Conservation (phyloP, 2,329 filamentous ascomycete genomes). For the Zymoseptoria brevis region DNA sequence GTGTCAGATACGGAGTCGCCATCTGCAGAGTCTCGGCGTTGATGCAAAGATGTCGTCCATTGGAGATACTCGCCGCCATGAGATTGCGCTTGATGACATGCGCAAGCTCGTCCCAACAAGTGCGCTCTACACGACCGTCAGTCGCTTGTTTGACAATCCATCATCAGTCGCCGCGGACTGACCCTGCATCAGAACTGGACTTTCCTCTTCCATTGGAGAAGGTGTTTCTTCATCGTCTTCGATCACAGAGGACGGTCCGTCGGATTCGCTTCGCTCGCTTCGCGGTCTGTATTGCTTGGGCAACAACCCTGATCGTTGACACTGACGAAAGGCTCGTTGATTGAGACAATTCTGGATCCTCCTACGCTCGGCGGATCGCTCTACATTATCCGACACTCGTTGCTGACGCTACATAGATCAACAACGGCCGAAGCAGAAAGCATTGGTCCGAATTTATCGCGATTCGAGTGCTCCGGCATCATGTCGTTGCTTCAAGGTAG, state of each 20-base stretch:
- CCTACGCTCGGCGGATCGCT: conserved; percentile 24
- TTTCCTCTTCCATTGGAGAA: conserved; percentile 2
- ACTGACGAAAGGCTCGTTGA: conserved; percentile 26
- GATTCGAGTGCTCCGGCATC: not conserved
- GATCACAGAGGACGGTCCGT: conserved; percentile 4
- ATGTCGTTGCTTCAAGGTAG: not conserved
- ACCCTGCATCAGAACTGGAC: not conserved
- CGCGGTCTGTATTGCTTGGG: conserved; percentile 19
- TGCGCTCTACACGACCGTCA: conserved; percentile 7
- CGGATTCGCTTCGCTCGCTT: conserved; percentile 9
- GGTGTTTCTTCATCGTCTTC: conserved; percentile 4
- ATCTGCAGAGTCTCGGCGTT: conserved; percentile 11
- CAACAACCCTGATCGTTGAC: conserved; percentile 21
- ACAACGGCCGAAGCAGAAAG: not conserved
- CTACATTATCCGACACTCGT: conserved; percentile 28
- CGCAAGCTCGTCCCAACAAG: conserved; percentile 25
- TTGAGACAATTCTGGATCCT: conserved; percentile 28
- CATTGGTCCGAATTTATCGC: not conserved
- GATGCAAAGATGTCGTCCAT: conserved; percentile 21
- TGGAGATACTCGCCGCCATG: conserved; percentile 19
- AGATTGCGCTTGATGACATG: conserved; percentile 27
- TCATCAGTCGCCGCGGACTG: not conserved
- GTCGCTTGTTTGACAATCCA: not conserved
- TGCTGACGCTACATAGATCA: conserved; percentile 1
- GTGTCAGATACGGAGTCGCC: conserved; percentile 14